Evolutionary conservation across 352 stramenopile genomes (phyloP).

Genomic region (Aphanomyces astaci): DNA sequence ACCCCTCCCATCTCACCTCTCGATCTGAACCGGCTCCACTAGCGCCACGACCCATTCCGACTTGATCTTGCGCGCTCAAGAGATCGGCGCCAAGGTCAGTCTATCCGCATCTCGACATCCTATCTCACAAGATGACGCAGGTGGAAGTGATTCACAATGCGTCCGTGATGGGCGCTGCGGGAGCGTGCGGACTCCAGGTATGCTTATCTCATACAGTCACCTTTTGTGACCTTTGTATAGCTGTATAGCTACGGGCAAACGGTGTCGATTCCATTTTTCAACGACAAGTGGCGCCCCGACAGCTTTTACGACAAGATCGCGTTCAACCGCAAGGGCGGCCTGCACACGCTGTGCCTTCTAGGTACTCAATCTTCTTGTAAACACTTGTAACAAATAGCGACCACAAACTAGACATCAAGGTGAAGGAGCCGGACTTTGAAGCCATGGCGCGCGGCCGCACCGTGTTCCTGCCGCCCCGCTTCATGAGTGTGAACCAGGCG

Average conservation of each 20-base stretch:
- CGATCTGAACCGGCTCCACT: neutral
- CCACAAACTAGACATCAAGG: slow-evolving; percentile 94
- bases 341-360: slow-evolving; percentile 98
- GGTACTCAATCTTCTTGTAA: neutral
- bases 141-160: slow-evolving; percentile 98
- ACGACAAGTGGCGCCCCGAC: slow-evolving; percentile 91
- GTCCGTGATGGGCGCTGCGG: slow-evolving; percentile 96
- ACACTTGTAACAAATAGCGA: neutral
- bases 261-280: slow-evolving; percentile 97
- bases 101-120: neutral
- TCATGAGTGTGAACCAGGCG: slow-evolving; percentile 96
- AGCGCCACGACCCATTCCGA: slow-evolving; percentile 97
- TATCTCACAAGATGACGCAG: neutral
- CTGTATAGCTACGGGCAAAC: slow-evolving; percentile 99
- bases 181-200: slow-evolving; percentile 90
- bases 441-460: slow-evolving; percentile 90
- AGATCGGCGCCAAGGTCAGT: slow-evolving; percentile 71
- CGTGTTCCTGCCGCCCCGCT: slow-evolving; percentile 93
- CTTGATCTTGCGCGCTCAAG: slow-evolving; percentile 92
- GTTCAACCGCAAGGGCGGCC: slow-evolving; percentile 92
- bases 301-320: slow-evolving; percentile 98
- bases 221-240: neutral
- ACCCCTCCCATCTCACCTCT: neutral
- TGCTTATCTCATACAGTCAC: neutral
- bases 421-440: slow-evolving; percentile 98